phyloP scores from a whole-genome alignment of 495 filamentous ascomycete genomes.

The Lasiosphaeris hirsuta region DNA sequence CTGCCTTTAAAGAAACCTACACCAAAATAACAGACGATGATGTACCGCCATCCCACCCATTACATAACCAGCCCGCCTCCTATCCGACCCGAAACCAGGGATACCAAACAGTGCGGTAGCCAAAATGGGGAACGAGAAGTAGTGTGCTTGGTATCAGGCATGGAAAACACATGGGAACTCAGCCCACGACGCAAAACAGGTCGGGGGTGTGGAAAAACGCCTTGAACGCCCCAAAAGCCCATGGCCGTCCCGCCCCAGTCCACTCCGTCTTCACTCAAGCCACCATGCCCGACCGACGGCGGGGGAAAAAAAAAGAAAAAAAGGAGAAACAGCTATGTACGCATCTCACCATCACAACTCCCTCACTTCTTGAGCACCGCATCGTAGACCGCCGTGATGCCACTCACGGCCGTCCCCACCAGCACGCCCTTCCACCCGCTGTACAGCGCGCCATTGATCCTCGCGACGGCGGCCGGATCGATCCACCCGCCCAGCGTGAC shows the following conservation, averaged over 20 bases:
- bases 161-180: background rate
- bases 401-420: slow-evolving; percentile 67
- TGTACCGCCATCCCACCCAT: too few species aligned
- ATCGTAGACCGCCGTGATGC: slow-evolving; percentile 73
- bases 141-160: too few species aligned
- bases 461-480: slow-evolving; percentile 52
- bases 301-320: background rate
- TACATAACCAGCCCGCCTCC: too few species aligned
- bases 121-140: too few species aligned
- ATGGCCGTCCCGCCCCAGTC: background rate
- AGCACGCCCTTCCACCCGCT: slow-evolving; percentile 69
- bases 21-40: too few species aligned
- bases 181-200: background rate
- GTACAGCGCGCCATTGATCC: slow-evolving; percentile 63
- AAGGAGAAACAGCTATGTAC: background rate
- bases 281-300: background rate
- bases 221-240: slow-evolving; percentile 7
- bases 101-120: too few species aligned
- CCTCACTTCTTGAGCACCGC: slow-evolving; percentile 71
- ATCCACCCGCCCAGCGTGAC: slow-evolving; percentile 63
- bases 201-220: slow-evolving; percentile 1
- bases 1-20: too few species aligned
- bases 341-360: background rate
- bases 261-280: background rate
- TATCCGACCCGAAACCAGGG: too few species aligned